These are phyloP conservation scores for Daldinia caldariorum DNA, from an alignment of 495 filamentous ascomycete genomes.

Conservation along the genomic window DNA sequence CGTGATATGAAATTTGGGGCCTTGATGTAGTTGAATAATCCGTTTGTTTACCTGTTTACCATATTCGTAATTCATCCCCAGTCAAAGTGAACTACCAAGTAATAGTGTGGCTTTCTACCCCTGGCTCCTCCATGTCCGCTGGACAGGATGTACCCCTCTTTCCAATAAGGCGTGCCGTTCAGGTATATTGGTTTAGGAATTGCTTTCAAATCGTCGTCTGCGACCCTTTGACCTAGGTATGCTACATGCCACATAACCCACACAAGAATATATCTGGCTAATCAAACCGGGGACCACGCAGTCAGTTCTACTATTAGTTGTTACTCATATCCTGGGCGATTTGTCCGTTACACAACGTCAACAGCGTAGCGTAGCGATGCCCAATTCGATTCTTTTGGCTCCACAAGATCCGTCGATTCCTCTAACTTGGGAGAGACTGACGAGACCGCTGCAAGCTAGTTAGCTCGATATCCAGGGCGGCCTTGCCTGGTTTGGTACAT, in stretches of 20 bases:
- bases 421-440: conserved; percentile 28
- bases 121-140: conserved; percentile 29
- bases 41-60: conserved; percentile 15
- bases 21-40: conserved; percentile 37
- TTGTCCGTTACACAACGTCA: conserved; percentile 37
- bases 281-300: conserved; percentile 36
- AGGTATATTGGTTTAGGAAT: conserved; percentile 37
- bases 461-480: conserved; percentile 19
- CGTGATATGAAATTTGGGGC: conserved; percentile 22
- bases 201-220: conserved; percentile 30
- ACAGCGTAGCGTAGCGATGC: conserved; percentile 37
- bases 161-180: conserved; percentile 36
- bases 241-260: conserved; percentile 37
- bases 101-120: conserved; percentile 39
- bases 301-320: conserved; percentile 15
- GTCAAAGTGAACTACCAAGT: conserved; percentile 38
- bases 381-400: conserved; percentile 35
- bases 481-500: conserved; percentile 24
- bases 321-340: conserved; percentile 31
- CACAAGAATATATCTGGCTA: conserved; percentile 43
- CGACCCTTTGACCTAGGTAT: conserved; percentile 42
- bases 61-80: conserved; percentile 32
- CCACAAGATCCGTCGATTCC: conserved; percentile 43
- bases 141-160: conserved; percentile 39
- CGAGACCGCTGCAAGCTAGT: conserved; percentile 28